These are phyloP conservation scores for Moesziomyces antarcticus DNA, from an alignment of 1,284 basidiomycete genomes.

Conservation along the genomic window DNA sequence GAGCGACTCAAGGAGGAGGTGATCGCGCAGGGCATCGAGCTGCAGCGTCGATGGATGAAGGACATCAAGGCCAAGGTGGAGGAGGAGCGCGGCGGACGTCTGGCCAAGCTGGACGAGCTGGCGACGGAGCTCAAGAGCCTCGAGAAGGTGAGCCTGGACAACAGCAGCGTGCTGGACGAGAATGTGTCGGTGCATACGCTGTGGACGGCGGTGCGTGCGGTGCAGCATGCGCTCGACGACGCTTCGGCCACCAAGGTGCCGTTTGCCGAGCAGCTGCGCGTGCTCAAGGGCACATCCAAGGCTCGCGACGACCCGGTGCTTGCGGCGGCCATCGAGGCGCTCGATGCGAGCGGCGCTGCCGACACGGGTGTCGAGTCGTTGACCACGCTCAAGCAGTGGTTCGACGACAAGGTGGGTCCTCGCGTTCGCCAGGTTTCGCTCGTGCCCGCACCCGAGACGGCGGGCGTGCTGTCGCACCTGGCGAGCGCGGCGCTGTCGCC, in stretches of 20 bases:
- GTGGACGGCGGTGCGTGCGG: slow-evolving; percentile 67
- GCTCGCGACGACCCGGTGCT: slow-evolving; percentile 72
- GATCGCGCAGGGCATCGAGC: slow-evolving; percentile 93
- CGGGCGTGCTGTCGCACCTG: slow-evolving; percentile 87
- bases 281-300: slow-evolving; percentile 76
- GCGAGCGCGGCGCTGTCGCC: slow-evolving; percentile 81
- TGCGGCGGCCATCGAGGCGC: slow-evolving; percentile 47
- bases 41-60: slow-evolving; percentile 94
- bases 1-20: slow-evolving; percentile 88
- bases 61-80: slow-evolving; percentile 96
- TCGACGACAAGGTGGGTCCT: slow-evolving; percentile 83
- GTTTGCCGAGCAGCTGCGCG: slow-evolving; percentile 88
- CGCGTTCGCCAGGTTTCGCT: slow-evolving; percentile 87
- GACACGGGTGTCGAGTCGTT: slow-evolving; percentile 87
- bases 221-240: slow-evolving; percentile 70
- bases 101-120: slow-evolving; percentile 93
- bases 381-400: slow-evolving; percentile 88
- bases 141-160: slow-evolving; percentile 89
- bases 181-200: slow-evolving; percentile 86
- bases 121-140: slow-evolving; percentile 89
- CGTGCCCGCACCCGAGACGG: slow-evolving; percentile 78
- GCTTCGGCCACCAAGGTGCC: slow-evolving; percentile 76
- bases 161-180: slow-evolving; percentile 87
- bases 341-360: slow-evolving; percentile 78
- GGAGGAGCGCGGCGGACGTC: slow-evolving; percentile 92